Evolutionary conservation across 495 filamentous ascomycete species (phyloP).

Genomic region (Thermothielavioides terrestris): DNA sequence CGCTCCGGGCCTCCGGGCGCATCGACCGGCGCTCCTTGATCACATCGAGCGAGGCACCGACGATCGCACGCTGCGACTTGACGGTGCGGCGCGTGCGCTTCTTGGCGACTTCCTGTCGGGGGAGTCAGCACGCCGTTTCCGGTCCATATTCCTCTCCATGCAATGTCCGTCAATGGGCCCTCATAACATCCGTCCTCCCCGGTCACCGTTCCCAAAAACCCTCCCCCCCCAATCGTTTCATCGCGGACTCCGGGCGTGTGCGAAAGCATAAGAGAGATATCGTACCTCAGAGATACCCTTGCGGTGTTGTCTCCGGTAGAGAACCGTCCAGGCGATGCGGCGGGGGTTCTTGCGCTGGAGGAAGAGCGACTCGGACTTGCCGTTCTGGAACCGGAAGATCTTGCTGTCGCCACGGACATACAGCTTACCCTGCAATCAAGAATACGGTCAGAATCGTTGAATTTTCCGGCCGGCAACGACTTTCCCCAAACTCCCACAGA

Average conservation of each 20-base stretch:
- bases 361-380: slow-evolving; percentile 99
- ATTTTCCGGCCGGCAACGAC: neutral
- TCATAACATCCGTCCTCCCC: too few relatives aligned
- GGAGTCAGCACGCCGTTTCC: slow-evolving; percentile 35
- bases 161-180: too few relatives aligned
- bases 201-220: neutral
- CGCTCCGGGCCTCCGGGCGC: slow-evolving; percentile 89
- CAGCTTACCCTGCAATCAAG: slow-evolving; percentile 72
- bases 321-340: slow-evolving; percentile 95
- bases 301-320: slow-evolving; percentile 96
- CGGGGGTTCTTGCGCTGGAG: slow-evolving; percentile 99
- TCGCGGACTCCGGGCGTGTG: neutral
- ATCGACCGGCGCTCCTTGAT: slow-evolving; percentile 96
- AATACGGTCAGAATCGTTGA: slow-evolving; percentile 22
- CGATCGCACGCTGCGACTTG: slow-evolving; percentile 98
- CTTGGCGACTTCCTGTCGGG: slow-evolving; percentile 90
- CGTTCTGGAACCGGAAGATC: slow-evolving; percentile 99
- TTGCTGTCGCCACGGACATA: slow-evolving; percentile 99
- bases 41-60: slow-evolving; percentile 96
- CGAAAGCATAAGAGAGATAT: neutral
- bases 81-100: slow-evolving; percentile 97
- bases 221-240: neutral
- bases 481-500: neutral
- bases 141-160: too few relatives aligned
- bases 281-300: slow-evolving; percentile 99